These are phyloP conservation scores for Candida bentonensis DNA, from an alignment of 805 yeast genomes.

Conservation along the genomic window DNA sequence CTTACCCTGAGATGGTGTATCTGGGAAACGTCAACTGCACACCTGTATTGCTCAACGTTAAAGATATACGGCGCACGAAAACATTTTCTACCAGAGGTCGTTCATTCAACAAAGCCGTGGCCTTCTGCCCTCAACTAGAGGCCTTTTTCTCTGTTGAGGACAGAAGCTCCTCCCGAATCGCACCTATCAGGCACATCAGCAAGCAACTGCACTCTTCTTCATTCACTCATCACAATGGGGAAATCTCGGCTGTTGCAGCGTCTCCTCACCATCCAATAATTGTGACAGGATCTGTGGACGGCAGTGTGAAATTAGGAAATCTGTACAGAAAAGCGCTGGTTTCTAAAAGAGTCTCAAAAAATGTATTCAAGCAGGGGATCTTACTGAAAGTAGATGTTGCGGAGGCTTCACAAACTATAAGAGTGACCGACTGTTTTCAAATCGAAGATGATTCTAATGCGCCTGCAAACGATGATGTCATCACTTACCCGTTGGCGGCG, in stretches of 20 bases:
- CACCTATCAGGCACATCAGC: constrained; percentile 22
- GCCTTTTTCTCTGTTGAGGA: constrained; percentile 28
- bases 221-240: constrained; percentile 26
- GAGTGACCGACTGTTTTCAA: background rate
- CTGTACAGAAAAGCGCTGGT: constrained; percentile 16
- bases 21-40: background rate
- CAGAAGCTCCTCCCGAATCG: constrained; percentile 20
- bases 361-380: constrained; percentile 15
- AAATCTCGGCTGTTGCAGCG: constrained; percentile 24
- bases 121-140: constrained; percentile 10
- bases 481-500: constrained; percentile 33
- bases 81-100: constrained; percentile 16
- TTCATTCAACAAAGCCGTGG: constrained; percentile 17
- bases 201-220: constrained; percentile 17
- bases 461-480: constrained; percentile 15
- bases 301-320: constrained; percentile 27
- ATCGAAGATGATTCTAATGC: background rate
- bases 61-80: constrained; percentile 5
- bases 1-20: background rate
- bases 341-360: constrained; percentile 8
- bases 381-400: constrained; percentile 28
- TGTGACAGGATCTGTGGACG: constrained; percentile 34
- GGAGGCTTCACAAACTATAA: constrained; percentile 19
- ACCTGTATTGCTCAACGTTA: background rate
- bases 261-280: constrained; percentile 31